A percentile compares a stretch with the other conserved stretches of the same genome.
Conservation (phyloP, 257 asterid genomes). For the Solanum chmielewskii region DNA sequence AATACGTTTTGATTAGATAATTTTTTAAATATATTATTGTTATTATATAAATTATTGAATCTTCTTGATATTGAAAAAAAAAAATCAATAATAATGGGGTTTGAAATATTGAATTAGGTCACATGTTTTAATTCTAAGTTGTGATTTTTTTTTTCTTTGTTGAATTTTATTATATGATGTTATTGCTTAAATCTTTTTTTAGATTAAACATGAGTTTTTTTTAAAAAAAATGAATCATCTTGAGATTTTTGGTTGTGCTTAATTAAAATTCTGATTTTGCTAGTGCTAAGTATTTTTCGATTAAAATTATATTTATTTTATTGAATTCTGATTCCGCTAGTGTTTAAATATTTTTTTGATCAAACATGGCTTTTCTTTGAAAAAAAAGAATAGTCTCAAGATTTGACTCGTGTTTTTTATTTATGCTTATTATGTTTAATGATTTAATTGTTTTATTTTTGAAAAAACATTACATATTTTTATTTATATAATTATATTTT, state of each 20-base stretch:
- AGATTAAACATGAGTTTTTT: not conserved
- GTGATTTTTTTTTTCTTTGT: not conserved
- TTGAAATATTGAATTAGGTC: not conserved
- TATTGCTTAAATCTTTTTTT: not conserved
- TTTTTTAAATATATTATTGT: not conserved
- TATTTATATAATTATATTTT: not conserved
- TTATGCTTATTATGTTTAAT: not conserved
- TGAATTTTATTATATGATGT: not conserved
- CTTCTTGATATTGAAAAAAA: not conserved
- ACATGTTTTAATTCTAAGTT: not conserved
- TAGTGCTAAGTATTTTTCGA: too few relatives aligned
- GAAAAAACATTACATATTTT: not conserved
- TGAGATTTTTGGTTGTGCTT: not conserved
- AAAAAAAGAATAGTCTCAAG: not conserved
- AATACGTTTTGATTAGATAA: not conserved
- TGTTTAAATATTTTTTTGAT: too few relatives aligned
- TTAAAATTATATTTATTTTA: too few relatives aligned
- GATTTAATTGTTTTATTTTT: not conserved
- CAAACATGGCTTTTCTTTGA: not conserved
- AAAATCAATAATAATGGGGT: not conserved
- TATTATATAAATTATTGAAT: not conserved
- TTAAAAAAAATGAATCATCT: not conserved
- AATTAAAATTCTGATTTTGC: too few relatives aligned
- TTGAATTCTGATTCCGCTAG: too few relatives aligned
- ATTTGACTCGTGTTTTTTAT: not conserved